These are phyloP conservation scores for Phlyctochytrium bullatum DNA, from an alignment of 192 early-diverging fungal genomes.

Conservation along the genomic window DNA sequence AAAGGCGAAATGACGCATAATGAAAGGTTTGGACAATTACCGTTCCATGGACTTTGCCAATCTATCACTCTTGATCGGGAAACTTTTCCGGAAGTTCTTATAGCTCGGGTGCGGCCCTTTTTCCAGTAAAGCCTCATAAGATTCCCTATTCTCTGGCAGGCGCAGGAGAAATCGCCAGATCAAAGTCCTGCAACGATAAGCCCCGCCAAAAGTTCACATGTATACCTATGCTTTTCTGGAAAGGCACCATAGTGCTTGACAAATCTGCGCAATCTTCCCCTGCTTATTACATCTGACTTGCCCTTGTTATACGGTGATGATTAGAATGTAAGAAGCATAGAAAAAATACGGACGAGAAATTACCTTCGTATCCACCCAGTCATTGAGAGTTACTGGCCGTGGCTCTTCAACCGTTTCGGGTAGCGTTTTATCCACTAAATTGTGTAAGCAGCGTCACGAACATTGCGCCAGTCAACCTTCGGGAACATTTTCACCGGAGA, in stretches of 20 bases:
- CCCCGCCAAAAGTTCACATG: background rate
- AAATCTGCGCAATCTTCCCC: constrained; percentile 35
- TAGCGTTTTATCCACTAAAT: no score
- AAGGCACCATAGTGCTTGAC: constrained; percentile 45
- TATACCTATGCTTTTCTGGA: constrained; percentile 45
- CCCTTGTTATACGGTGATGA: no score
- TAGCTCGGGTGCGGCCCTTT: constrained; percentile 41
- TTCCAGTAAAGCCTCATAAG: constrained; percentile 50
- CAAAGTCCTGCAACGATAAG: constrained; percentile 30
- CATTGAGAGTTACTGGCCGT: constrained; percentile 33
- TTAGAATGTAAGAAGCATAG: background rate
- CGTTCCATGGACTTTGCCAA: constrained; percentile 46
- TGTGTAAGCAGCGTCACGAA: no score
- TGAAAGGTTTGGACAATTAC: no score
- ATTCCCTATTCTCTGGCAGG: constrained; percentile 52
- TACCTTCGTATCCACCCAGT: constrained; percentile 39
- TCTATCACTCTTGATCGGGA: constrained; percentile 51
- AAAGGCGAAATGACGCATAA: no score
- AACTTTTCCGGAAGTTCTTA: constrained; percentile 42
- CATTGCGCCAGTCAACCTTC: no score
- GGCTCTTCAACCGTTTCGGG: no score
- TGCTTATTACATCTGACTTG: constrained; percentile 32
- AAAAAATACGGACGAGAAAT: no score
- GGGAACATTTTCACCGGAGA: no score
- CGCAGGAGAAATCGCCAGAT: constrained; percentile 54